These are phyloP conservation scores for Aspergillus texensis DNA, from an alignment of 2,329 filamentous ascomycete species.

Conservation along the genomic window DNA sequence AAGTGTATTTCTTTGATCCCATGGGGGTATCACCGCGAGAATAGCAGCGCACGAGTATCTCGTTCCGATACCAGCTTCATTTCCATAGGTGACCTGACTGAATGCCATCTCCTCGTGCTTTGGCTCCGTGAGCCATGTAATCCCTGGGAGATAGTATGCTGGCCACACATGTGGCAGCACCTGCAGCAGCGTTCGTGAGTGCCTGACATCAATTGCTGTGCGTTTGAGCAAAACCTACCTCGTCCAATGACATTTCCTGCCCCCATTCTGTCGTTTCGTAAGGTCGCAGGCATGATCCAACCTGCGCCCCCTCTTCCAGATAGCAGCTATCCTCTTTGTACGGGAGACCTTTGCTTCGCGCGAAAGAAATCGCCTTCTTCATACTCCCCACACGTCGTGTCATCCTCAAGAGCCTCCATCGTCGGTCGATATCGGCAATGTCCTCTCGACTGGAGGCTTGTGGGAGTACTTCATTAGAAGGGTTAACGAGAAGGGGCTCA, in stretches of 20 bases:
- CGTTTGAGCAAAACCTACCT: not conserved
- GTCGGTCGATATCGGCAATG: not conserved
- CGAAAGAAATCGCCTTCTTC: not conserved
- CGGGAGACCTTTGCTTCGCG: not conserved
- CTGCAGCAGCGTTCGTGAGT: not conserved
- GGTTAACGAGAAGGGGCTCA: not conserved
- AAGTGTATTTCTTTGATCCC: not conserved
- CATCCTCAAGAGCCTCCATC: not conserved
- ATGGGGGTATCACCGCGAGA: constrained; percentile 28
- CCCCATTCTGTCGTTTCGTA: not conserved
- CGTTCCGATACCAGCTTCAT: constrained; percentile 18
- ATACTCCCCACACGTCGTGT: not conserved
- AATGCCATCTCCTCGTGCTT: constrained; percentile 28
- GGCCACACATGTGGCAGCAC: constrained; percentile 14
- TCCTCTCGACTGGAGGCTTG: not conserved
- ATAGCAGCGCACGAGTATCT: constrained; percentile 29
- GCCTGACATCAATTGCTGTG: not conserved
- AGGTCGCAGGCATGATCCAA: not conserved
- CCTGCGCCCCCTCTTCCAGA: not conserved
- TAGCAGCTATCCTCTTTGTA: not conserved
- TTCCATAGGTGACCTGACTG: constrained; percentile 24
- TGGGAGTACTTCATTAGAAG: not conserved
- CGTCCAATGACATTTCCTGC: not conserved
- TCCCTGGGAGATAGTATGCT: constrained; percentile 9
- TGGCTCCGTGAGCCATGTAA: constrained; percentile 27